Conservation (phyloP, 2,329 filamentous ascomycete genomes). For the Colletotrichum tanaceti region DNA sequence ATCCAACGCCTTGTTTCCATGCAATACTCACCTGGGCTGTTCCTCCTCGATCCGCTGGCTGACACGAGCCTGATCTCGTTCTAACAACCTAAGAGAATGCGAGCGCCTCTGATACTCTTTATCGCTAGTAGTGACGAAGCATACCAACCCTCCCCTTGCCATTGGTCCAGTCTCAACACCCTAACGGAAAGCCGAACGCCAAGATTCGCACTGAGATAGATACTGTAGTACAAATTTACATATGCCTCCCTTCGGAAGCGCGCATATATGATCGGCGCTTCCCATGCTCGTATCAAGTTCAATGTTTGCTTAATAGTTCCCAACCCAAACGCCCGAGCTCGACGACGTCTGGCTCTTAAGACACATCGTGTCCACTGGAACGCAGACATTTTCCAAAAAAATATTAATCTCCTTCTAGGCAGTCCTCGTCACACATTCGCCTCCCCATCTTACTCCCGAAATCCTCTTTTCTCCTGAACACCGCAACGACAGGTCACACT, state of each 20-base stretch:
- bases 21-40: neutral
- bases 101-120: neutral
- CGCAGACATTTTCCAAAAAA: neutral
- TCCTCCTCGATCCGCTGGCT: too few relatives aligned
- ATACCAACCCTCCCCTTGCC: too few relatives aligned
- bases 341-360: neutral
- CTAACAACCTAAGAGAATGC: conserved; percentile 13
- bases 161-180: neutral
- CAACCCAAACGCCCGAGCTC: conserved; percentile 4
- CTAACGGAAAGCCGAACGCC: neutral
- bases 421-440: neutral
- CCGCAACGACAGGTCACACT: neutral
- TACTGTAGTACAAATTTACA: neutral
- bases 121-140: neutral
- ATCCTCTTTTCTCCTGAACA: neutral
- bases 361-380: conserved; percentile 1
- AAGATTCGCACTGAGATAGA: neutral
- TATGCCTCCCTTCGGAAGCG: neutral
- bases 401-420: neutral
- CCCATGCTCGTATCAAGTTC: neutral
- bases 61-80: neutral
- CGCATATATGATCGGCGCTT: neutral
- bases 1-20: neutral
- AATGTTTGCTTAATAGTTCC: conserved; percentile 8
- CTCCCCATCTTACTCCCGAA: neutral